These are phyloP conservation scores for Pontederia crassipes DNA, from an alignment of 176 grass and related monocot species.

Conservation along the genomic window DNA sequence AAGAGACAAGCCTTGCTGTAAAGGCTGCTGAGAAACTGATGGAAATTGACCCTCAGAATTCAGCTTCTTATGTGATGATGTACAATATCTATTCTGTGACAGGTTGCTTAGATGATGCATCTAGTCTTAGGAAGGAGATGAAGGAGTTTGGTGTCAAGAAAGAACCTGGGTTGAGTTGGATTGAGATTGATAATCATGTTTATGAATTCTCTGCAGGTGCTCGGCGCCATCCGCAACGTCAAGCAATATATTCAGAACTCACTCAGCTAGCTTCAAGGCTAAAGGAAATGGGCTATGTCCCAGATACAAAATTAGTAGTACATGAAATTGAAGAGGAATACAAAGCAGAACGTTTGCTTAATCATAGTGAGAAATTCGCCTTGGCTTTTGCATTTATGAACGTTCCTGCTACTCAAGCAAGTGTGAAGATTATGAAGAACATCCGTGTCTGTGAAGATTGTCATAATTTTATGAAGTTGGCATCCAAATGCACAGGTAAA, in stretches of 20 bases:
- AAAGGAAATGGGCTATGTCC: constrained; percentile 18
- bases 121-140: constrained; percentile 16
- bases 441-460: constrained; percentile 8
- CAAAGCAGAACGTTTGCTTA: constrained; percentile 2
- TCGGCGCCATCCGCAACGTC: background rate
- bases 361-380: constrained; percentile 15
- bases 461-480: constrained; percentile 10
- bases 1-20: background rate
- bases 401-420: background rate
- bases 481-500: constrained; percentile 2
- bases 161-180: constrained; percentile 17
- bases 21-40: constrained; percentile 7
- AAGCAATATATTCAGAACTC: constrained; percentile 10
- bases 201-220: constrained; percentile 13
- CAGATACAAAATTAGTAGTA: background rate
- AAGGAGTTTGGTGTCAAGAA: constrained; percentile 15
- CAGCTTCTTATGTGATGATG: constrained; percentile 22
- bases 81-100: constrained; percentile 4
- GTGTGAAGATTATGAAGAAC: constrained; percentile 13
- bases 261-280: background rate
- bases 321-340: constrained; percentile 1
- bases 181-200: constrained; percentile 12
- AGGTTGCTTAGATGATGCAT: constrained; percentile 4
- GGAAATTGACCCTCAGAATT: constrained; percentile 11
- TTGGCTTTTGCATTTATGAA: constrained; percentile 14